phyloP scores from a whole-genome alignment of 352 stramenopile species.

The Aphanomyces invadans region DNA sequence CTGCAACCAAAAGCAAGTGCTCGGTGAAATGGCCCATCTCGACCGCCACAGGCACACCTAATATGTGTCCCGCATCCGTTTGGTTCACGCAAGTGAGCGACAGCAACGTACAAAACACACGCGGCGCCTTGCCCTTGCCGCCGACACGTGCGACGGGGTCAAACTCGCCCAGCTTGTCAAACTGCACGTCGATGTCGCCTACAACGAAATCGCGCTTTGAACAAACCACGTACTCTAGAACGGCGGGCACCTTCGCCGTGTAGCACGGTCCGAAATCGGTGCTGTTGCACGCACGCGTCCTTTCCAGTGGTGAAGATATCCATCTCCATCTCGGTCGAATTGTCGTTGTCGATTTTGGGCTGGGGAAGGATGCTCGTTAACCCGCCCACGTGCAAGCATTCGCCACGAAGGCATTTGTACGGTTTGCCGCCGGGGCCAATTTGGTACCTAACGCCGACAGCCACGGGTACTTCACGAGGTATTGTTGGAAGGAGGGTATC shows the following conservation, averaged over 20 bases:
- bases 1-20: conserved; percentile 13
- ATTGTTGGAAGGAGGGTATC: neutral
- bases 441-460: conserved; percentile 19
- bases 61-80: too few species aligned
- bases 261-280: conserved; percentile 1
- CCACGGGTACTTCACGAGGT: neutral
- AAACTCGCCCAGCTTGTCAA: conserved; percentile 15
- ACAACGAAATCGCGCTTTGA: neutral
- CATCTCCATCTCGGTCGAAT: conserved; percentile 10
- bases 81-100: too few species aligned
- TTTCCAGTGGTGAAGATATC: conserved; percentile 8
- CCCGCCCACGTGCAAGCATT: neutral
- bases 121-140: neutral
- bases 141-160: neutral
- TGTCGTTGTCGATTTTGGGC: conserved; percentile 7
- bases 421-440: neutral
- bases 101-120: conserved; percentile 7
- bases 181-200: conserved; percentile 11
- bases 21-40: conserved; percentile 20
- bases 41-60: conserved; percentile 11
- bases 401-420: conserved; percentile 11
- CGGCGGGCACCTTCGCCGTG: neutral
- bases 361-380: conserved; percentile 8
- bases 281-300: conserved; percentile 2
- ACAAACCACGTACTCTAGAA: too few species aligned